phyloP scores from a whole-genome alignment of 768 basidiomycete genomes.

The Termitomyces sp. region DNA sequence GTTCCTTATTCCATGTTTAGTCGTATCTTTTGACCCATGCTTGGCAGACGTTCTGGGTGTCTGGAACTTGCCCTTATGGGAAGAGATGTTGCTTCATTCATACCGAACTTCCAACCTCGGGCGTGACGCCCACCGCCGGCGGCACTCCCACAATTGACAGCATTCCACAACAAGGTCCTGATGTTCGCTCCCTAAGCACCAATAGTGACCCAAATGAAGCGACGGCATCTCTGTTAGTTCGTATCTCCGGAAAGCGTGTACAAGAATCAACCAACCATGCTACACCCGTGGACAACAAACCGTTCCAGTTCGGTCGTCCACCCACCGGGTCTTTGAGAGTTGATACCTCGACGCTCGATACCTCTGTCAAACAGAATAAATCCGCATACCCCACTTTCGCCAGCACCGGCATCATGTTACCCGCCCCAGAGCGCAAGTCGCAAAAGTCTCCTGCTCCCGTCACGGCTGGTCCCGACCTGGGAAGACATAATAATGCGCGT shows the following conservation, averaged over 20 bases:
- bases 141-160: slow-evolving; percentile 33
- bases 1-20: slow-evolving; percentile 14
- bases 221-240: slow-evolving; percentile 67
- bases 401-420: slow-evolving; percentile 54
- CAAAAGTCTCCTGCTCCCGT: slow-evolving; percentile 74
- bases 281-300: slow-evolving; percentile 54
- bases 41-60: slow-evolving; percentile 85
- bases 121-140: slow-evolving; percentile 35
- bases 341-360: slow-evolving; percentile 64
- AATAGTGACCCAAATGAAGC: slow-evolving; percentile 79
- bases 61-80: slow-evolving; percentile 89
- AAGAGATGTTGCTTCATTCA: slow-evolving; percentile 94
- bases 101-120: slow-evolving; percentile 73
- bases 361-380: slow-evolving; percentile 70
- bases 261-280: slow-evolving; percentile 41
- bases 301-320: slow-evolving; percentile 56
- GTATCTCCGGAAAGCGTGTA: slow-evolving; percentile 66
- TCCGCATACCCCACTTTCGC: slow-evolving; percentile 75
- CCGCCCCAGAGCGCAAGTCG: slow-evolving; percentile 51
- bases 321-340: slow-evolving; percentile 69
- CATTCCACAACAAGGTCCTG: slow-evolving; percentile 42
- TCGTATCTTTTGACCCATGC: slow-evolving; percentile 8
- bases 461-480: slow-evolving; percentile 82
- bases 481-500: slow-evolving; percentile 67
- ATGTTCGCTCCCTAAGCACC: slow-evolving; percentile 55